Base-by-base conservation (phyloP, 1,284 basidiomycete genomes). In the Sanghuangporus baumii region DNA sequence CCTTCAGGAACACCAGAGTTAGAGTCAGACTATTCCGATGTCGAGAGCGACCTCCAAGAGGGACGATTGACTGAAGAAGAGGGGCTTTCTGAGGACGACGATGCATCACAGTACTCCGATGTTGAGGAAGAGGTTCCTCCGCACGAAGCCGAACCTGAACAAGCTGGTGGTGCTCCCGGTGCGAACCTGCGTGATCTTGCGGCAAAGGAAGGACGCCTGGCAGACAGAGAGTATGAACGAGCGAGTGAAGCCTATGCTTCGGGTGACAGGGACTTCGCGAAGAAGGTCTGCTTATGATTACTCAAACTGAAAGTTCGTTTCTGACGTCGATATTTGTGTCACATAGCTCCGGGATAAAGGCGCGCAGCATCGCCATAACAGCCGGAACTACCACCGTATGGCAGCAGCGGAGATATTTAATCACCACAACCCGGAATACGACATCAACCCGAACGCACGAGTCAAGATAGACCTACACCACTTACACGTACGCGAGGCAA, bases 321-420 rank as follows among this genome's bases (percentile, higher is more conserved):
- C 26, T 11, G 57, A 41, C 11, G 8, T 55, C 43, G 9, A 26
- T 6, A 26, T 55, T 11, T 2, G 12, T 2, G 0, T 31, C 9
- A 31, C 16, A 16, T 57, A 61, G 61, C 61, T 57, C 18, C 41
- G 50, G 34, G 55, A 62, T 36, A 52, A 23, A 34, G 55, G 36
- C 11, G 48, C 38, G 3, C 46, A 57, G 14, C 61, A 62, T 46
- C 55, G 55, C 11, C 31, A 51, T n/a, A 34, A 26, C 11, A 58
- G 51, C 36, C 38, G 51, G 37, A 58, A 57, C 36, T 58, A 57
- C 47, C 26, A 58, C 47, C 61, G 61, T 6, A 47, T 52, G 40
- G 61, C 61, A 18, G 61, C 61, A 18, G 55, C 61, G 6, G 55
- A 62, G 48, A 62, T 60, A 12, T 64, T 64, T 54, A 60, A 50